Conservation (phyloP, 2,329 filamentous ascomycete genomes). For the Exophiala viscosa region DNA sequence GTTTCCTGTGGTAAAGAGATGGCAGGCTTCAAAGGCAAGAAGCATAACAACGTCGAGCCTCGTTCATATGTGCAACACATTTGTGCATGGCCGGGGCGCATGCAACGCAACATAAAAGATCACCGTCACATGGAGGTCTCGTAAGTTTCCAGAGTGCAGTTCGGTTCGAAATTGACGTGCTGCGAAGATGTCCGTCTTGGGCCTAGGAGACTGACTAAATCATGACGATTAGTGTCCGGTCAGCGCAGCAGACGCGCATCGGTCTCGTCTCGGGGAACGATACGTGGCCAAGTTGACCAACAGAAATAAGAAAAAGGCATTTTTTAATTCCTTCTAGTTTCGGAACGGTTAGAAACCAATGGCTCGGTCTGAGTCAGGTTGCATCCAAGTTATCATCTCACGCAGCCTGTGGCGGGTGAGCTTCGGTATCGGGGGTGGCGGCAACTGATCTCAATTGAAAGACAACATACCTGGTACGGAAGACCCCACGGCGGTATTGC, state of each 20-base stretch:
- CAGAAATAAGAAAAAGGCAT: neutral
- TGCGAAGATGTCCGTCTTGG: neutral
- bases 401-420: neutral
- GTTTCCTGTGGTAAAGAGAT: no score
- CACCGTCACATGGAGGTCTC: neutral
- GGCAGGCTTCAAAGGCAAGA: neutral
- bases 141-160: neutral
- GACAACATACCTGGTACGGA: neutral
- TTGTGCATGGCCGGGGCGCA: no score
- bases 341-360: conserved; percentile 7
- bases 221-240: neutral
- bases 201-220: neutral
- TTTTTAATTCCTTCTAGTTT: conserved; percentile 1
- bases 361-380: conserved; percentile 11
- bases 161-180: neutral
- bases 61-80: neutral
- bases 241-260: neutral
- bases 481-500: conserved; percentile 12
- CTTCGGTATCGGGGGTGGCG: neutral
- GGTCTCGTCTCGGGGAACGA: neutral
- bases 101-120: neutral
- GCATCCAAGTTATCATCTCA: conserved; percentile 6
- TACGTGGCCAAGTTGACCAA: neutral
- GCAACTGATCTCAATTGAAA: neutral
- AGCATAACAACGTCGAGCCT: neutral